Conservation (phyloP, 108 stramenopile species). For the Thalassiosira profunda region DNA sequence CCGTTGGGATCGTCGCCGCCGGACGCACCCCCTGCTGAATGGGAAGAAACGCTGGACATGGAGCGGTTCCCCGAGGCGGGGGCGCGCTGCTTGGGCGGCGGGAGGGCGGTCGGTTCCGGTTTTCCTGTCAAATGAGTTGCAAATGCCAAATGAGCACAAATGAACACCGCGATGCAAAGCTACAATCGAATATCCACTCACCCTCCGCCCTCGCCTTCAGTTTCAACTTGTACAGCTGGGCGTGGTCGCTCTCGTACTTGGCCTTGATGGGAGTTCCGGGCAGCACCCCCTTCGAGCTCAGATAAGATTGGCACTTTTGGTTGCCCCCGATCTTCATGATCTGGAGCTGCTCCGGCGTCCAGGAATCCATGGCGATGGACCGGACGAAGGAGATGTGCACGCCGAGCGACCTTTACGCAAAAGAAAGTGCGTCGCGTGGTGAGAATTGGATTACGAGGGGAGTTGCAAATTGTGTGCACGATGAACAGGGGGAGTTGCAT, state of each 20-base stretch:
- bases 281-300: constrained; percentile 68
- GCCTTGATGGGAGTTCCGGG: constrained; percentile 72
- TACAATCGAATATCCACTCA: constrained; percentile 8
- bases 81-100: constrained; percentile 29
- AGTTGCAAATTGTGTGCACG: no score
- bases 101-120: constrained; percentile 80
- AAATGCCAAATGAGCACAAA: constrained; percentile 1
- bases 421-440: no score
- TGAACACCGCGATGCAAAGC: background rate
- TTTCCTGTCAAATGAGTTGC: constrained; percentile 35
- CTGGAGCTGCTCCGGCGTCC: constrained; percentile 85
- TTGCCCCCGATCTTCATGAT: constrained; percentile 90
- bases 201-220: constrained; percentile 85
- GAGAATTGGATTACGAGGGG: background rate
- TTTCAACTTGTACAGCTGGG: constrained; percentile 87
- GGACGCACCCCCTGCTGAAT: constrained; percentile 21
- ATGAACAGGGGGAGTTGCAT: no score
- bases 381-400: constrained; percentile 98
- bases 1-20: constrained; percentile 76
- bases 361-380: constrained; percentile 98
- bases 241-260: constrained; percentile 86
- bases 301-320: constrained; percentile 69
- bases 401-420: constrained; percentile 84
- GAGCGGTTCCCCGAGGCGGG: constrained; percentile 5
- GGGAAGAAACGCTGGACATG: constrained; percentile 34